Percentiles rank a stretch among this genome's conserved stretches.
These are phyloP conservation scores for Adenanthera pavonina DNA, from an alignment of 306 rosid species.

Conservation along the genomic window DNA sequence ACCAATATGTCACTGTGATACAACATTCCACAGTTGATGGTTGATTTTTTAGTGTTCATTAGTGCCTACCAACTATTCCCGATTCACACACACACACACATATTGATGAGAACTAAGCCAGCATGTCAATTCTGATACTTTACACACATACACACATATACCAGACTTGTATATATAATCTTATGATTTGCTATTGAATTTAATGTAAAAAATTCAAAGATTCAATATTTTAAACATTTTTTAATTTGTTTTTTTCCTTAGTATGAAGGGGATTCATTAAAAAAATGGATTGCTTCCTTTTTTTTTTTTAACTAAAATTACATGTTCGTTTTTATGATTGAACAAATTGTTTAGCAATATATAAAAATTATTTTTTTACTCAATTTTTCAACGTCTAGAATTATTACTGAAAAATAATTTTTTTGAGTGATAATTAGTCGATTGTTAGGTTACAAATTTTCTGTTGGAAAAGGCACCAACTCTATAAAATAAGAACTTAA, in stretches of 20 bases:
- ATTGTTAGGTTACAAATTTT: neutral
- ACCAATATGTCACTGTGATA: neutral
- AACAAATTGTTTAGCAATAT: neutral
- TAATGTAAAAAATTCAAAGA: neutral
- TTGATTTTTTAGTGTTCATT: neutral
- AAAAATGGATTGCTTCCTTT: neutral
- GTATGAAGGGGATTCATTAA: neutral
- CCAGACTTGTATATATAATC: too few relatives aligned
- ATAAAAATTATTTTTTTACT: neutral
- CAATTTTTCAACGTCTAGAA: neutral
- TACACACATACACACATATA: too few relatives aligned
- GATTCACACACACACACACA: neutral
- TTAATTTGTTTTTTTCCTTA: neutral
- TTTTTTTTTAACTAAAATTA: neutral
- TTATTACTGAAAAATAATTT: neutral
- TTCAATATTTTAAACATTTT: neutral
- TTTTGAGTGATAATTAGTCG: neutral
- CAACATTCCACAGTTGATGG: neutral
- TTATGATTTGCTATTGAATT: neutral
- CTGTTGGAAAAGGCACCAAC: too few relatives aligned
- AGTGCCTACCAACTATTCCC: neutral
- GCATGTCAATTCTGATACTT: too few relatives aligned
- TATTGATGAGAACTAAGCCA: too few relatives aligned
- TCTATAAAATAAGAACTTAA: neutral
- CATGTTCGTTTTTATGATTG: neutral